phyloP scores from a whole-genome alignment of 208 protist species.

The Trypanosoma vivax region DNA sequence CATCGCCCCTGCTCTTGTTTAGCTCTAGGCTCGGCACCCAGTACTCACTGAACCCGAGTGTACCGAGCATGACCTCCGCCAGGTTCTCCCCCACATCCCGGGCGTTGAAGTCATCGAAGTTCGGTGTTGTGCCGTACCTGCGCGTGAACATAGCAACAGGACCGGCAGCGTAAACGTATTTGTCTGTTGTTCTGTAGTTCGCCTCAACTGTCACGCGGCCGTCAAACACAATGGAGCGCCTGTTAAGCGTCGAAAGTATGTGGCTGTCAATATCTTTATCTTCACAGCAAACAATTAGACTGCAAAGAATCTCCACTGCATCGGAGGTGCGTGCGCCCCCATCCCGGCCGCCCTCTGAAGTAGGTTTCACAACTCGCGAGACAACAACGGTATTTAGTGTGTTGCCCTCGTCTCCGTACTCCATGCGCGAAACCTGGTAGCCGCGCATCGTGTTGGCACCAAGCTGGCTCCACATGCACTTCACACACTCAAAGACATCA shows the following conservation, averaged over 20 bases:
- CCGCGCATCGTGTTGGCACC: conserved; percentile 77
- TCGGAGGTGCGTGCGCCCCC: conserved; percentile 11
- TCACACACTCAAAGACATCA: conserved; percentile 39
- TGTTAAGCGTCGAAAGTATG: conserved; percentile 83
- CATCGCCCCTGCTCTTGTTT: conserved; percentile 12
- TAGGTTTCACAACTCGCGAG: conserved; percentile 21
- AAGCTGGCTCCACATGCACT: conserved; percentile 56
- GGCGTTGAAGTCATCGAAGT: conserved; percentile 83
- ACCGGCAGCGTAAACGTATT: conserved; percentile 73
- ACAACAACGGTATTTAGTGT: conserved; percentile 65
- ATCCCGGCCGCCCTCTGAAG: background rate
- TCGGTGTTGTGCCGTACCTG: conserved; percentile 74
- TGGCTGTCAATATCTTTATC: conserved; percentile 88
- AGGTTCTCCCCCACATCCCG: conserved; percentile 77
- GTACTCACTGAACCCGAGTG: conserved; percentile 81
- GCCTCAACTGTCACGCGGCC: conserved; percentile 88
- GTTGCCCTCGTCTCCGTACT: conserved; percentile 80
- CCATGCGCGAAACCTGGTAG: conserved; percentile 66
- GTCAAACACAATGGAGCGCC: conserved; percentile 90
- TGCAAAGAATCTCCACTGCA: conserved; percentile 76
- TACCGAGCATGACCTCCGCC: conserved; percentile 62
- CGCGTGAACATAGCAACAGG: conserved; percentile 92
- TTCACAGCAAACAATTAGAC: conserved; percentile 78
- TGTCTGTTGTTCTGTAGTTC: conserved; percentile 84
- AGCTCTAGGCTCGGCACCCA: conserved; percentile 15